Percentiles rank a stretch among this genome's conserved stretches.
Conservation (phyloP, 371 early-diverging fungal genomes). For the Lichtheimia hyalospora region DNA sequence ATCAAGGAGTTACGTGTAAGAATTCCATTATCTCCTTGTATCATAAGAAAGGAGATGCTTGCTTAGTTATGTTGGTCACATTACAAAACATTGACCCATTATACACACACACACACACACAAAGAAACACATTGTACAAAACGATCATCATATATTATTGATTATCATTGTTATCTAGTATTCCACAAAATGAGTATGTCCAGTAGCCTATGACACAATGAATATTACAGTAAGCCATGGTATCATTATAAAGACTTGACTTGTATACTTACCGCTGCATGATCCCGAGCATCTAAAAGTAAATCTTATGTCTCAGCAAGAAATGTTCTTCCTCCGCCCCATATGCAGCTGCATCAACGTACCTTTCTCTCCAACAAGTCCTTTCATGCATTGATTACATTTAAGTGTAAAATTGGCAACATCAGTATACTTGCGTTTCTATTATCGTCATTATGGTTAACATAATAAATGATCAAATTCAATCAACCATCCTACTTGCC, state of each 20-base stretch:
- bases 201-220: constrained; percentile 12
- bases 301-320: background rate
- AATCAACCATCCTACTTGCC: constrained; percentile 19
- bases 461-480: no score
- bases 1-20: no score
- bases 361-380: constrained; percentile 63
- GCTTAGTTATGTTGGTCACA: no score
- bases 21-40: no score
- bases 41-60: no score
- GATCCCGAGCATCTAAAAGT: constrained; percentile 12
- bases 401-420: constrained; percentile 57
- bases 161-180: background rate
- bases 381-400: constrained; percentile 50
- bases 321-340: background rate
- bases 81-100: no score
- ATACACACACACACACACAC: no score
- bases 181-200: constrained; percentile 23
- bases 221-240: no score
- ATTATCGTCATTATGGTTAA: background rate
- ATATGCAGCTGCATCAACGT: constrained; percentile 8
- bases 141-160: no score
- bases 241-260: background rate
- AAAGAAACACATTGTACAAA: no score
- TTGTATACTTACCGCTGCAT: constrained; percentile 12
- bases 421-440: constrained; percentile 61